phyloP scores from a whole-genome alignment of 2,329 filamentous ascomycete species.

The Aspergillus fumigatiaffinis region DNA sequence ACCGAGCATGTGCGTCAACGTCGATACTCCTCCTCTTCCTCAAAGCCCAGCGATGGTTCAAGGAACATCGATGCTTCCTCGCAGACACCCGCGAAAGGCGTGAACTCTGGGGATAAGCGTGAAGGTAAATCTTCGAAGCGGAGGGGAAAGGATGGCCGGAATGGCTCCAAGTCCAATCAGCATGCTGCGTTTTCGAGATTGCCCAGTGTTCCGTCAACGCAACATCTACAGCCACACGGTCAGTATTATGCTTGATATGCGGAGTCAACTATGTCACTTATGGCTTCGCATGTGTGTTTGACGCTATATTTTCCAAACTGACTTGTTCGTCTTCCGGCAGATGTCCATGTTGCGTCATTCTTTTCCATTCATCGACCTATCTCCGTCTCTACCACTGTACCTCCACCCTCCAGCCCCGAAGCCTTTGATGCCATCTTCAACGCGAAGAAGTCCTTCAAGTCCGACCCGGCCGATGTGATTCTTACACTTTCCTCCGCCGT shows the following conservation, averaged over 20 bases:
- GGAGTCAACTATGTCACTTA: background rate
- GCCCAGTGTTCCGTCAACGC: conserved; percentile 48
- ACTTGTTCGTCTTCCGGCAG: conserved; percentile 45
- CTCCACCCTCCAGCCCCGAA: conserved; percentile 65
- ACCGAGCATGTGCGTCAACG: conserved; percentile 41
- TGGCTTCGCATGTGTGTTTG: background rate
- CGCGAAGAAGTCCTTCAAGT: conserved; percentile 46
- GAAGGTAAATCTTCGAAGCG: conserved; percentile 33
- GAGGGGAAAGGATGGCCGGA: conserved; percentile 34
- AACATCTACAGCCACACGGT: conserved; percentile 48
- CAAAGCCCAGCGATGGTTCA: conserved; percentile 48
- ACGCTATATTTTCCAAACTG: background rate
- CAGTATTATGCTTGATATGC: conserved; percentile 12
- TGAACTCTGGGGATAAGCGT: conserved; percentile 35
- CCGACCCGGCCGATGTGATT: conserved; percentile 56
- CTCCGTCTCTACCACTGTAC: conserved; percentile 78
- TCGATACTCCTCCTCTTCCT: conserved; percentile 46
- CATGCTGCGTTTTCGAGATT: conserved; percentile 40
- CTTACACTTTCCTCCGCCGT: conserved; percentile 57
- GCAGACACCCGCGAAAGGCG: conserved; percentile 35
- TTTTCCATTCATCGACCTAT: conserved; percentile 95
- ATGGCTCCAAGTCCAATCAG: conserved; percentile 35
- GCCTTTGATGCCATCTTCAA: conserved; percentile 83
- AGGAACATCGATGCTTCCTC: conserved; percentile 38
- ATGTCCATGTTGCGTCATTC: conserved; percentile 84